phyloP scores from a whole-genome alignment of 139 green algal genomes.

The Auxenochlorella pyrenoidosa region DNA sequence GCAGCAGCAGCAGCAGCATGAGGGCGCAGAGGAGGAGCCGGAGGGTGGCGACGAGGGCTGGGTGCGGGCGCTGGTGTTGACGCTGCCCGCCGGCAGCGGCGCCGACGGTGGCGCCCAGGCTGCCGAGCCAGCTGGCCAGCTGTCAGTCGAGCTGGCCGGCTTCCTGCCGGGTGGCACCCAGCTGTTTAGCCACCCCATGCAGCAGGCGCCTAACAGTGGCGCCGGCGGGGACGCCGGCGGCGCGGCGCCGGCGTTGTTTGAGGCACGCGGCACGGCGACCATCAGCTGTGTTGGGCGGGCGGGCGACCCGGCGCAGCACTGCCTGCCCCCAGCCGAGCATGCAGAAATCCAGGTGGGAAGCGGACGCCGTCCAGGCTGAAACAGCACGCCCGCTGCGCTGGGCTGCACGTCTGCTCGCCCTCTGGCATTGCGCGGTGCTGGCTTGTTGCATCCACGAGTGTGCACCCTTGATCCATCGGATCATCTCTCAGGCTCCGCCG shows the following conservation, averaged over 20 bases:
- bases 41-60: neutral
- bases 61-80: constrained; percentile 49
- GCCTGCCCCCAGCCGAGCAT: constrained; percentile 1
- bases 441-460: too few relatives aligned
- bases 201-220: neutral
- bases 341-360: constrained; percentile 1
- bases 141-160: constrained; percentile 15
- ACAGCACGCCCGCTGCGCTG: too few relatives aligned
- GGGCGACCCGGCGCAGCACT: constrained; percentile 4
- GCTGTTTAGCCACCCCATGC: constrained; percentile 21
- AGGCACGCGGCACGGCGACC: neutral
- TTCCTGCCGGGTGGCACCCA: constrained; percentile 17
- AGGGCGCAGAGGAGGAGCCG: neutral
- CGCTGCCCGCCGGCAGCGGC: neutral
- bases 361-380: too few relatives aligned
- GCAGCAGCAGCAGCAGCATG: neutral
- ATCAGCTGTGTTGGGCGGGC: constrained; percentile 17
- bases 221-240: neutral
- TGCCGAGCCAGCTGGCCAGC: neutral
- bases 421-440: too few relatives aligned
- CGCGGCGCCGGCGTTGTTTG: constrained; percentile 8
- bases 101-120: neutral
- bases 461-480: too few relatives aligned
- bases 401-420: too few relatives aligned
- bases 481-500: too few relatives aligned